phyloP scores from a whole-genome alignment of 2,329 filamentous ascomycete genomes.

The Cercospora brassicicola region DNA sequence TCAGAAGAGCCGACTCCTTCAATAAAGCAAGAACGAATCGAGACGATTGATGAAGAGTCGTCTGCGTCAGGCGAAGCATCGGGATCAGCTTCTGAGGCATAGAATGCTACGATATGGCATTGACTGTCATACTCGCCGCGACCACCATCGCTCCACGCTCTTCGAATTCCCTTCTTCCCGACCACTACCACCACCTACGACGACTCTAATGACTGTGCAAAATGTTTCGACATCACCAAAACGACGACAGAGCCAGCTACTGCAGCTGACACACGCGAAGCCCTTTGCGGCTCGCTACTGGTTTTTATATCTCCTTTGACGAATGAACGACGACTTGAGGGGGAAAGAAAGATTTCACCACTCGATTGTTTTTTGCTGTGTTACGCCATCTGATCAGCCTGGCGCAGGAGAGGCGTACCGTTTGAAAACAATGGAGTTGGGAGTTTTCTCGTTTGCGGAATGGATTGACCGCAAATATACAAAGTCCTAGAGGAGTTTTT shows the following conservation, averaged over 20 bases:
- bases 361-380: conserved; percentile 3
- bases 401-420: conserved; percentile 20
- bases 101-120: background rate
- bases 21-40: conserved; percentile 30
- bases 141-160: too few relatives aligned
- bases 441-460: too few relatives aligned
- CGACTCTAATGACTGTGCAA: conserved; percentile 9
- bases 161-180: too few relatives aligned
- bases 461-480: background rate
- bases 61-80: conserved; percentile 13
- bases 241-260: background rate
- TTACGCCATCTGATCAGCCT: conserved; percentile 6
- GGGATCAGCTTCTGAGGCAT: conserved; percentile 6
- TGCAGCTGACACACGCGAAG: too few relatives aligned
- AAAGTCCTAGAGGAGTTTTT: background rate
- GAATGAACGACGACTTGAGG: too few relatives aligned
- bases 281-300: too few relatives aligned
- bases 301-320: too few relatives aligned
- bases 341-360: too few relatives aligned
- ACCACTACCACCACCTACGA: background rate
- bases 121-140: background rate
- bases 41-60: conserved; percentile 21
- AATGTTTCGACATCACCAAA: background rate
- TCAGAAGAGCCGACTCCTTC: conserved; percentile 19
- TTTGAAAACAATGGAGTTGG: background rate